Evolutionary conservation across 2,329 filamentous ascomycete species (phyloP), one percentile per base, ranked within the genome.

Genomic region (Verticillium alfalfae): DNA sequence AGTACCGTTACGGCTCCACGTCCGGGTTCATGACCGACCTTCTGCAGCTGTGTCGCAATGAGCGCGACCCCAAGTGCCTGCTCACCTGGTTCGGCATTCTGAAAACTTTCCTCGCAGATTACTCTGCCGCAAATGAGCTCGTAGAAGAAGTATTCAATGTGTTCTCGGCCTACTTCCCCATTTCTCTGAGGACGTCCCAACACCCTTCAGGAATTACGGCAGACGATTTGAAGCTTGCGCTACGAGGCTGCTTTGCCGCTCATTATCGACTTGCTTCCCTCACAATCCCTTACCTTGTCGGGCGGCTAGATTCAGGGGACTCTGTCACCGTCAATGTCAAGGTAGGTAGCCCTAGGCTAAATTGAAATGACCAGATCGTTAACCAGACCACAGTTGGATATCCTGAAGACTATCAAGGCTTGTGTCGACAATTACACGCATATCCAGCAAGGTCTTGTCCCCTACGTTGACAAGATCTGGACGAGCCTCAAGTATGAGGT

Each of bases 401-500:
- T 87, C 37, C 70, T 87, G 22, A 78, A 78, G 62, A 87, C 84
- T 0, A 77, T 86, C 39, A 77, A 80, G 57, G 81, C 82, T 5
- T 87, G 83, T 62, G 67, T 86, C 18, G 76, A 78, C 13, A 69
- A 77, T 34, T 87, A 85, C 62, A 70, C 76, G 1, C 71, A 81
- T 45, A 75, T 80, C 0, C 72, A 79, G 38, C 73, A 79, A 60
- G 81, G 77, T 9, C 69, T 86, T 15, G 74, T 74, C 1, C 83
- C 84, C 0, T 79, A 81, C 57, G 73, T 78, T 18, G 75, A 79
- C 58, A 77, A 80, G 55, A 79, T 86, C 56, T 87, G 84, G 84
- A 76, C 77, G 36, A 84, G 83, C n/a, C 79, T 87, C 56, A 87
- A 87, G 68, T 87, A 85, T 63, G 84, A 87, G 65, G 84, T 87